These are phyloP conservation scores for Meyerozyma guilliermondii DNA, from an alignment of 1,139 yeast genomes.

Conservation along the genomic window DNA sequence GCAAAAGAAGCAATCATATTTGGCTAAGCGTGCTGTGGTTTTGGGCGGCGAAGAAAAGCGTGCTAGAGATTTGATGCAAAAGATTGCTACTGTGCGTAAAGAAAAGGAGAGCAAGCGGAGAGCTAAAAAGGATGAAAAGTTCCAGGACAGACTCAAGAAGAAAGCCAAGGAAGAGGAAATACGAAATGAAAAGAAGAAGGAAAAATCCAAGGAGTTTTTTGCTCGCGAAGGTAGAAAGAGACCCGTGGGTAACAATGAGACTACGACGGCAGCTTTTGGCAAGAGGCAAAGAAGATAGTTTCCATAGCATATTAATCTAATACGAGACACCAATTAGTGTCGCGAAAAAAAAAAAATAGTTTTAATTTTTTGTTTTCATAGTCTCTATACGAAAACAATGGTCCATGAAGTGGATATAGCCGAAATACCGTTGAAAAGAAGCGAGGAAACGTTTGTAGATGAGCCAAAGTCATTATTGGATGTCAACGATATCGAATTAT, in stretches of 20 bases:
- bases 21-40: constrained; percentile 92
- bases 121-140: constrained; percentile 71
- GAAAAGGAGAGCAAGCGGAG: constrained; percentile 80
- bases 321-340: not conserved
- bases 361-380: not conserved
- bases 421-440: constrained; percentile 37
- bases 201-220: constrained; percentile 83
- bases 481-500: constrained; percentile 31
- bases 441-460: constrained; percentile 40
- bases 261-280: constrained; percentile 30
- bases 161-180: constrained; percentile 69
- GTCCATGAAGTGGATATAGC: constrained; percentile 10
- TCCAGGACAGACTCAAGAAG: constrained; percentile 69
- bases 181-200: constrained; percentile 70
- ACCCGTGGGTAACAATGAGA: constrained; percentile 38
- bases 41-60: constrained; percentile 90
- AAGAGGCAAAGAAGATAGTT: constrained; percentile 19
- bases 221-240: constrained; percentile 70
- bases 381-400: not conserved
- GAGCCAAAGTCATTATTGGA: constrained; percentile 35
- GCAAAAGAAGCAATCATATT: constrained; percentile 74
- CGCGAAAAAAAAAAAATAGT: not conserved
- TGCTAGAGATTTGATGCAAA: constrained; percentile 84
- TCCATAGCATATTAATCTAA: not conserved
- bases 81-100: constrained; percentile 76